Conservation (phyloP, 176 grass and related monocot genomes). For the Eleusine indica region DNA sequence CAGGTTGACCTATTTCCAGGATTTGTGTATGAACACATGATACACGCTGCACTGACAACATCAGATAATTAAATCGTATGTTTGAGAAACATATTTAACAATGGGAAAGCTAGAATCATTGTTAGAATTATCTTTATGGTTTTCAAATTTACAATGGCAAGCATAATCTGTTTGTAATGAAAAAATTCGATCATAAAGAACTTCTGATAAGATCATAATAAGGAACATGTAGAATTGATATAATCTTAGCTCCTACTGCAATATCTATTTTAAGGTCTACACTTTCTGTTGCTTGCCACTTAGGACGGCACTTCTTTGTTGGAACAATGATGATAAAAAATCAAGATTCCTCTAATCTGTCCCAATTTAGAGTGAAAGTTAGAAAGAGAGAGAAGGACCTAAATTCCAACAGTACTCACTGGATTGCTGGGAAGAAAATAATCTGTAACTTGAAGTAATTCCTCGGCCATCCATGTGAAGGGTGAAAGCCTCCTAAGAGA, state of each 20-base stretch:
- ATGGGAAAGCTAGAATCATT: neutral
- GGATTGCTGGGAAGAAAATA: constrained; percentile 82
- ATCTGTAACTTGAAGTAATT: constrained; percentile 91
- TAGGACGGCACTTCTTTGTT: neutral
- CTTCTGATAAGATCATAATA: constrained; percentile 3
- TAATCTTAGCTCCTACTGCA: constrained; percentile 5
- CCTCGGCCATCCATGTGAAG: constrained; percentile 98
- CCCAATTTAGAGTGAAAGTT: neutral
- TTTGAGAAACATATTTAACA: constrained; percentile 30
- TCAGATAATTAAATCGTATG: constrained; percentile 44
- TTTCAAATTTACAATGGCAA: neutral
- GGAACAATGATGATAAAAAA: constrained; percentile 1
- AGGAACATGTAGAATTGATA: constrained; percentile 3
- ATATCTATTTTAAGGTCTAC: constrained; percentile 6
- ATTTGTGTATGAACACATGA: constrained; percentile 99
- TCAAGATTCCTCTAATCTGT: neutral
- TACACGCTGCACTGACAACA: constrained; percentile 75
- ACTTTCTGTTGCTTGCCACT: neutral
- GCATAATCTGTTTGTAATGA: neutral
- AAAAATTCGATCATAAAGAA: constrained; percentile 18
- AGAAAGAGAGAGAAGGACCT: neutral
- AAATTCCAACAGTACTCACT: constrained; percentile 58
- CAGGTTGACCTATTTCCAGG: constrained; percentile 75
- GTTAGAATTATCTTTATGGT: neutral
- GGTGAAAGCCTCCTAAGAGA: constrained; percentile 84